Evolutionary conservation across 2,329 filamentous ascomycete species (phyloP).

Genomic region (Aureobasidium leucospermi): DNA sequence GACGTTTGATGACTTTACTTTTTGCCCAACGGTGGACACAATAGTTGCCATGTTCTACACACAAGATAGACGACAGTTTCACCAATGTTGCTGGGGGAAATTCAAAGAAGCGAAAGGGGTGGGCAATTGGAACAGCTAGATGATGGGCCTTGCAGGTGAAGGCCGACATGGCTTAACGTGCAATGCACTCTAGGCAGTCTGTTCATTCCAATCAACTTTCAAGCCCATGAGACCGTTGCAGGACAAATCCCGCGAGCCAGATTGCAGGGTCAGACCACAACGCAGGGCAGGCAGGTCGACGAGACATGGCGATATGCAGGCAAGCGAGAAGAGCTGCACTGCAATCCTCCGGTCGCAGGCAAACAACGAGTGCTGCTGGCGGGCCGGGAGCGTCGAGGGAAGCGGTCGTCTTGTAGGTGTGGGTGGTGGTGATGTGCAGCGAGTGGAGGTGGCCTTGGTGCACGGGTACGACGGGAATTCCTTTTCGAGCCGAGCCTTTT

Average conservation of each 20-base stretch:
- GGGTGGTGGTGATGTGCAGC: neutral
- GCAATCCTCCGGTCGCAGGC: neutral
- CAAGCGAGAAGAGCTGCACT: neutral
- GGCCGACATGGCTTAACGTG: neutral
- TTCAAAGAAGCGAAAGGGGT: neutral
- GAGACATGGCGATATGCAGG: too few relatives aligned
- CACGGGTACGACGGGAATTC: conserved; percentile 7
- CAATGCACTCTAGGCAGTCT: neutral
- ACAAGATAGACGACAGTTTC: neutral
- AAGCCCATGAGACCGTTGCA: conserved; percentile 2
- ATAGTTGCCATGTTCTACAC: neutral
- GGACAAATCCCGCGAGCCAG: neutral
- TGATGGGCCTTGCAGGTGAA: neutral
- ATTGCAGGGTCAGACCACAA: neutral
- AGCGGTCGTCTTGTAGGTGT: too few relatives aligned
- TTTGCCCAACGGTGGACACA: neutral
- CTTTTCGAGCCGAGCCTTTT: conserved; percentile 9
- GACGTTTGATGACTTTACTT: neutral
- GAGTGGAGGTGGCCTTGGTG: neutral
- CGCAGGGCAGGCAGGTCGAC: neutral
- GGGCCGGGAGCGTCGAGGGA: too few relatives aligned
- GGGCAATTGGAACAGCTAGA: neutral
- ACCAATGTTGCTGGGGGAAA: neutral
- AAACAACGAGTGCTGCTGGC: neutral
- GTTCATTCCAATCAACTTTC: neutral